Base-by-base conservation (phyloP, 2,329 filamentous ascomycete genomes). In the Capronia coronata region DNA sequence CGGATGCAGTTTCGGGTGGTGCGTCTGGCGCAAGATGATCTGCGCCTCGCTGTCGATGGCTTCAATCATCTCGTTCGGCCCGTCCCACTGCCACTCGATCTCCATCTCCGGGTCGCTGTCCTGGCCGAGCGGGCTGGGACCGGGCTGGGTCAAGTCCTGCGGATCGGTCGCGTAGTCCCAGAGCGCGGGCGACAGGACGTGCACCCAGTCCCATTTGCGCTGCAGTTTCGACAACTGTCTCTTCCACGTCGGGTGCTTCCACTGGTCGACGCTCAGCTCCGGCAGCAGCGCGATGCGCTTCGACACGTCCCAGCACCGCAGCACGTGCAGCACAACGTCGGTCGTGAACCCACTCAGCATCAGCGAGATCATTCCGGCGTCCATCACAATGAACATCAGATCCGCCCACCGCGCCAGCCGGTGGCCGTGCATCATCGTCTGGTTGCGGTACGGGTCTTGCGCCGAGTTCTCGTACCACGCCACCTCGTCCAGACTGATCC, bases 361-460 rank as follows among this genome's bases (percentile, higher is more conserved):
- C 65, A 87, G 87, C 23, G 86, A 86, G 48, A 95, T 75, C 48
- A 83, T 84, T 63, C 93, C 86, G 6, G 88, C 87, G 65, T 93
- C 86, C 42, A 94, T 83, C 2, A 90, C 88, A 5, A 94, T 78
- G 25, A 95, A 82, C 51, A 95, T 75, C 58, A 95, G 71, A 67
- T 95, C 86, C 4, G 90, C 87, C 90, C 90, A 96, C 54, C 87
- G 79, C 57, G 88, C 87, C 52, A 94, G 69, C 57, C 87, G 83
- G 43, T 60, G 58, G 8, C 56, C 58, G 27, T 48, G 35, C 58
- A 60, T 60, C 46, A 58, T 29, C 22, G 37, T 44, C 40, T 59
- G 48, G 22, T 56, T 59, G 14, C 55, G 55, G 41, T 59, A 52
- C 18, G 58, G 52, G 34, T 59, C 56, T 41, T 56, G 56, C 5